Percentiles rank a stretch among this genome's conserved stretches.
These are phyloP conservation scores for Penicillium diatomitis DNA, from an alignment of 495 filamentous ascomycete genomes.

Conservation along the genomic window DNA sequence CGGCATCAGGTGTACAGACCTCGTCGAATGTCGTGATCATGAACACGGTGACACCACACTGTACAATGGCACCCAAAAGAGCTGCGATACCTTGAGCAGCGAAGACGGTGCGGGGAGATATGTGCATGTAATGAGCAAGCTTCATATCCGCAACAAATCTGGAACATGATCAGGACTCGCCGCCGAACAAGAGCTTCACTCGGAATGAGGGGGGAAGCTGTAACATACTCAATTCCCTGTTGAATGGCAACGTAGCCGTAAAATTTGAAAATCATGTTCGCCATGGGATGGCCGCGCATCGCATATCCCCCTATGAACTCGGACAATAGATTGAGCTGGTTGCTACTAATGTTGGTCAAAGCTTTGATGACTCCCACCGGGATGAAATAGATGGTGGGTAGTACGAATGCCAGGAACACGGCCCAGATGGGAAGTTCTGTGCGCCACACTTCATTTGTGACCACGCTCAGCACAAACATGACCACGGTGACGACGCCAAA, in stretches of 20 bases:
- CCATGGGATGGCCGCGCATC: constrained; percentile 55
- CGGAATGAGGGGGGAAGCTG: too few species aligned
- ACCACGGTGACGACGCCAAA: constrained; percentile 26
- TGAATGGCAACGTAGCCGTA: constrained; percentile 63
- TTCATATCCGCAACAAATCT: constrained; percentile 67
- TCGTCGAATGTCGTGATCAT: constrained; percentile 52
- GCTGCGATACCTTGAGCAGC: constrained; percentile 58
- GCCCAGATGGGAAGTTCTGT: constrained; percentile 61
- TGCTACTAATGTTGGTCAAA: constrained; percentile 59
- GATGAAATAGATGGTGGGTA: constrained; percentile 35
- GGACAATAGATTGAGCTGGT: constrained; percentile 55
- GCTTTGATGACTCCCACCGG: constrained; percentile 49
- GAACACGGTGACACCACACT: constrained; percentile 56
- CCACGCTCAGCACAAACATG: constrained; percentile 52
- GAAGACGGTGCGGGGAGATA: constrained; percentile 62
- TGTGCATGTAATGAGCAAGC: constrained; percentile 71
- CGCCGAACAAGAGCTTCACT: too few species aligned
- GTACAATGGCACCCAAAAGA: constrained; percentile 56
- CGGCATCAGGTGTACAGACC: constrained; percentile 51
- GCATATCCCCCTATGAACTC: constrained; percentile 68
- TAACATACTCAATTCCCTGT: constrained; percentile 36
- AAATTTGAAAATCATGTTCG: constrained; percentile 69
- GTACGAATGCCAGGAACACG: constrained; percentile 49
- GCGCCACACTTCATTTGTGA: constrained; percentile 54
- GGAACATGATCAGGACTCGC: constrained; percentile 5